phyloP scores from a whole-genome alignment of 306 rosid genomes.

The Biancaea sappan region DNA sequence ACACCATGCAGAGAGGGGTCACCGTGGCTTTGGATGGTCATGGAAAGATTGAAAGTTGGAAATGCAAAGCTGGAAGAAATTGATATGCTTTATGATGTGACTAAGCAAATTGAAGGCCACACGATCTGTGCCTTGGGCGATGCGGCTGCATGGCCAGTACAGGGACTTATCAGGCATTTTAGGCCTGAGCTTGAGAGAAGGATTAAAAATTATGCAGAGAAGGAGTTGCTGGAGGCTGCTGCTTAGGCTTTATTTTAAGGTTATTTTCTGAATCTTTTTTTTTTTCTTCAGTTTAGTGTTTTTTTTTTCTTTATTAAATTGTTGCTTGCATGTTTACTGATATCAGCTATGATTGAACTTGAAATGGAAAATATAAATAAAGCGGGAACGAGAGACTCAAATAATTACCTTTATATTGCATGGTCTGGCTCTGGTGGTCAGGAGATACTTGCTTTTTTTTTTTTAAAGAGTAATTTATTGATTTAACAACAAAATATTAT shows the following conservation, averaged over 20 bases:
- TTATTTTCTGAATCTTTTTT: constrained; percentile 45
- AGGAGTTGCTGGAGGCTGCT: constrained; percentile 61
- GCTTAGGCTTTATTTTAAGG: constrained; percentile 41
- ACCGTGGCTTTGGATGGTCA: constrained; percentile 76
- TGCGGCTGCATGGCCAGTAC: constrained; percentile 91
- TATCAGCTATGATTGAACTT: not conserved
- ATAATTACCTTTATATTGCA: not conserved
- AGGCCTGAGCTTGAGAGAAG: constrained; percentile 78
- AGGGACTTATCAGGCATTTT: constrained; percentile 73
- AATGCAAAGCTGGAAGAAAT: constrained; percentile 72
- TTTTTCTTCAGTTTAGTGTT: constrained; percentile 41
- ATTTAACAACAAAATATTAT: too few relatives aligned
- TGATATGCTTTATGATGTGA: constrained; percentile 75
- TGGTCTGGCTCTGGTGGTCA: not conserved
- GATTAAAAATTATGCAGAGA: constrained; percentile 63
- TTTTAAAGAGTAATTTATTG: too few relatives aligned
- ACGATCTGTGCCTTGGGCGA: constrained; percentile 82
- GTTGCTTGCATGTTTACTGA: not conserved
- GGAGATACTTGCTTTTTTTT: not conserved
- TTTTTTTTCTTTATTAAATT: constrained; percentile 25
- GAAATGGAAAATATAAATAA: constrained; percentile 29
- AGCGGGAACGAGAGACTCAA: not conserved
- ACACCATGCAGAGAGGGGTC: constrained; percentile 81
- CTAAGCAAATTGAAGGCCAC: constrained; percentile 81
- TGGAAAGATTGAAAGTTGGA: constrained; percentile 72